Evolutionary conservation across 2,329 filamentous ascomycete genomes (phyloP).

Genomic region (Pseudocercospora ulei): DNA sequence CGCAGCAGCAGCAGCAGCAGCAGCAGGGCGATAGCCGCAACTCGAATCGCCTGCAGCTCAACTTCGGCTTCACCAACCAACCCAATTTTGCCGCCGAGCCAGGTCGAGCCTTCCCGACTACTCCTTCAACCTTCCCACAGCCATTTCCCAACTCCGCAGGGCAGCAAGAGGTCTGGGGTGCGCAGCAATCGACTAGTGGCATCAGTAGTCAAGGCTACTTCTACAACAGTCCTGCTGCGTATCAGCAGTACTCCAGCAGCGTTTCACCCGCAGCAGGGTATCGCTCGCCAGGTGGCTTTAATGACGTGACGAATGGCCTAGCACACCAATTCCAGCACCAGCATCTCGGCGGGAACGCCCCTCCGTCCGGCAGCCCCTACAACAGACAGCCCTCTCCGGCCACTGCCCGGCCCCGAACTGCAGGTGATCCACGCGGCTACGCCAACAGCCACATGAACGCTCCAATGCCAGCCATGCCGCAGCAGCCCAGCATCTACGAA

Average conservation of each 20-base stretch:
- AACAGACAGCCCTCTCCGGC: constrained; percentile 57
- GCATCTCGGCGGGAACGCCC: constrained; percentile 57
- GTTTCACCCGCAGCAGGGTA: constrained; percentile 46
- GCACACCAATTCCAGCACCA: constrained; percentile 96
- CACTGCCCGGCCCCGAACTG: constrained; percentile 70
- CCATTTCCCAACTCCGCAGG: constrained; percentile 55
- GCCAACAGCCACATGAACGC: constrained; percentile 60
- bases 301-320: constrained; percentile 80
- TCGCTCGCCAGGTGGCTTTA: constrained; percentile 52
- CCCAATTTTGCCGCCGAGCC: constrained; percentile 39
- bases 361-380: constrained; percentile 58
- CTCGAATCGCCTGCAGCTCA: constrained; percentile 44
- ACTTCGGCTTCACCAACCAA: constrained; percentile 43
- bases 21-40: constrained; percentile 29
- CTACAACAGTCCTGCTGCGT: constrained; percentile 41
- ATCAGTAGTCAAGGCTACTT: constrained; percentile 43
- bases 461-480: constrained; percentile 47
- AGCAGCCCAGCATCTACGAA: constrained; percentile 40
- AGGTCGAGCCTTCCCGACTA: constrained; percentile 51
- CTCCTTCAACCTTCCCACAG: constrained; percentile 91
- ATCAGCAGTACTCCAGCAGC: constrained; percentile 41
- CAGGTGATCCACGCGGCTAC: constrained; percentile 54
- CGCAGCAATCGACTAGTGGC: constrained; percentile 38
- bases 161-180: constrained; percentile 53
- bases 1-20: constrained; percentile 22